Evolutionary conservation across 257 asterid species (phyloP), one percentile per base, ranked within the genome.

Genomic region (Capsicum pubescens): DNA sequence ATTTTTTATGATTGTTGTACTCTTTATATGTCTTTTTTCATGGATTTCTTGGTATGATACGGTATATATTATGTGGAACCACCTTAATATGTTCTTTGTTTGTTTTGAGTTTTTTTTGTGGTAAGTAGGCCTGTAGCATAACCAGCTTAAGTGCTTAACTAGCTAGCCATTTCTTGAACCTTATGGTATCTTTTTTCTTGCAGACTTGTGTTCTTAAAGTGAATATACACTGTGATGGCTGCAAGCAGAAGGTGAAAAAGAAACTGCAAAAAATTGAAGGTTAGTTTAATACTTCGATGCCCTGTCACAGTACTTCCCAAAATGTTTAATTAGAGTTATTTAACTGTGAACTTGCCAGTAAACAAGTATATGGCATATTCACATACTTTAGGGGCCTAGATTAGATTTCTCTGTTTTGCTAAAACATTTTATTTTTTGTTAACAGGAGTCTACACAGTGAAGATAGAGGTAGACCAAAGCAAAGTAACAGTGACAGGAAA

Each of bases 151-250:
- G 19, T 6, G 54, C 59, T 74, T 46, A 61, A 16, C 35, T 6
- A 60, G 5, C 3, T 3, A 60, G 80, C 2, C 80, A 74, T 21
- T 74, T 26, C 63, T 81, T 80, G 50, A 21, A 21, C 55, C 48
- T 60, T n/a, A 13, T 6, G 46, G 15, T 32, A 6, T 0, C 16
- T 35, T 82, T 54, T 71, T 44, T 52, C 55, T 54, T 87, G 91
- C 91, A 91, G 97, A 87, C 92, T 9, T 87, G 93, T 90, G 91
- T 76, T 86, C 89, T 93, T 36, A 90, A 89, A 82, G 97, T 93
- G 86, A 84, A 86, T 58, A 89, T 93, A 86, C 93, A 93, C 89
- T 93, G 97, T 83, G 95, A 91, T 35, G 97, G 97, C 7, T 93
- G 97, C 84, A 87, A 85, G 85, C 89, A 91, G 19, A 93, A 93